phyloP scores from a whole-genome alignment of 2,329 filamentous ascomycete species.

The Dothideomycetidae sp. region DNA sequence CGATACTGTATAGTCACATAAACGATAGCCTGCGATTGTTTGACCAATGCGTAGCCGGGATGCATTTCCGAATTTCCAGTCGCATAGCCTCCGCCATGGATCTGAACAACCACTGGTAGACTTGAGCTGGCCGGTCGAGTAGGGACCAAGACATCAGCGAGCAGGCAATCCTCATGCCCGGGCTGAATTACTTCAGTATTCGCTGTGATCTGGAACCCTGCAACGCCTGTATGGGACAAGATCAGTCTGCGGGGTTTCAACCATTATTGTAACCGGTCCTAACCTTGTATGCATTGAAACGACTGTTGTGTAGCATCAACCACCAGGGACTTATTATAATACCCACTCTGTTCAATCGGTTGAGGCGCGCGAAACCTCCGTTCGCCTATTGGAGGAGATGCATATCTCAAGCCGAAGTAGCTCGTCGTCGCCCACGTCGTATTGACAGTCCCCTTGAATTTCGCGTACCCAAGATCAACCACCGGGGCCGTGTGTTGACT shows the following conservation, averaged over 20 bases:
- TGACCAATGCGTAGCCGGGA: constrained; percentile 18
- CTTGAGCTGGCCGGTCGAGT: constrained; percentile 17
- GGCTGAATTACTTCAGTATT: constrained; percentile 9
- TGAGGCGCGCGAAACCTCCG: constrained; percentile 21
- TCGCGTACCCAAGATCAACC: constrained; percentile 13
- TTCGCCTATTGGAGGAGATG: constrained; percentile 18
- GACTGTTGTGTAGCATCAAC: constrained; percentile 18
- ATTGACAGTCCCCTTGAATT: constrained; percentile 10
- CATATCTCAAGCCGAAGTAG: constrained; percentile 19
- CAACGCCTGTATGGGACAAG: constrained; percentile 8
- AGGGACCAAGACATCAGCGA: constrained; percentile 28
- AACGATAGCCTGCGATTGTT: constrained; percentile 20
- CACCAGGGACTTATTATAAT: constrained; percentile 13
- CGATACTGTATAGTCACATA: constrained; percentile 22
- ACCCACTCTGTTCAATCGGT: constrained; percentile 17
- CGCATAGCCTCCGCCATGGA: constrained; percentile 22
- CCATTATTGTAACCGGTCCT: neutral
- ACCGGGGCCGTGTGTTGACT: no score
- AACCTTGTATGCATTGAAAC: constrained; percentile 19
- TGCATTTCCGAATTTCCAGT: constrained; percentile 16
- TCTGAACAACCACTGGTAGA: constrained; percentile 23
- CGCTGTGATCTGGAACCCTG: constrained; percentile 11
- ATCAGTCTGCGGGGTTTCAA: neutral
- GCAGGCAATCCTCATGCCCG: constrained; percentile 28
- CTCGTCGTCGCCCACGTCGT: constrained; percentile 11